Base-by-base conservation (phyloP, 1,284 basidiomycete genomes). In the Ustilago hordei region DNA sequence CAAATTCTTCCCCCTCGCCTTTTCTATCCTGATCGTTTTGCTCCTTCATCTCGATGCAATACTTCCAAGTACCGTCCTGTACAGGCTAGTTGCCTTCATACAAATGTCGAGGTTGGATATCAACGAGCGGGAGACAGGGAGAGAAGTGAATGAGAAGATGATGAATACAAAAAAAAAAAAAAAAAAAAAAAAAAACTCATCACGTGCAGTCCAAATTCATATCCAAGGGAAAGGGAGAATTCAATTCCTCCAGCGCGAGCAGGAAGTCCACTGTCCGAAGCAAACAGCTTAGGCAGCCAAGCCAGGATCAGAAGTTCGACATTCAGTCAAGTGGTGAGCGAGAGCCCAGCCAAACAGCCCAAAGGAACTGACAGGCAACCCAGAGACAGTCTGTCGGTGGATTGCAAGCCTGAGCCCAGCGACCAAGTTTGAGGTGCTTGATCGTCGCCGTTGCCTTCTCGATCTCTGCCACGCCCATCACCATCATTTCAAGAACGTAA, bases 401-500 rank as follows among this genome's bases (percentile, higher is more conserved):
- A 36, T 50, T 17, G 2, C 41, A 47, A 34, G 48, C 13, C 19
- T 41, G 19, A 54, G 23, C 31, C 17, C 38, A 50, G 41, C 39
- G 39, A 54, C 48, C 12, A 38, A 55, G 48, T n/a, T 19, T 32
- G 47, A 48, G 48, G 43, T 48, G 60, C 43, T 55, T 64, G 35
- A 43, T 69, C 28, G 56, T 67, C 41, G 63, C 45, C 43, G 55
- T 17, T 52, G 28, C 39, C 60, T 32, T 43, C 45, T 66, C 60
- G 60, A 75, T 69, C 67, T 63, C 63, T 66, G 60, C 48, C 60
- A 52, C 72, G 72, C 52, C 67, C 72, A 75, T 71, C 73, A 75
- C 68, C 68, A 75, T 64, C 73, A 57, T 63, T 62, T 72, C 74
- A 76, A 76, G 74, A 76, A 72, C 69, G 74, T 76, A 69, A 76